Evolutionary conservation across 2,329 filamentous ascomycete species (phyloP).

Genomic region (Tolypocladium amazonense): DNA sequence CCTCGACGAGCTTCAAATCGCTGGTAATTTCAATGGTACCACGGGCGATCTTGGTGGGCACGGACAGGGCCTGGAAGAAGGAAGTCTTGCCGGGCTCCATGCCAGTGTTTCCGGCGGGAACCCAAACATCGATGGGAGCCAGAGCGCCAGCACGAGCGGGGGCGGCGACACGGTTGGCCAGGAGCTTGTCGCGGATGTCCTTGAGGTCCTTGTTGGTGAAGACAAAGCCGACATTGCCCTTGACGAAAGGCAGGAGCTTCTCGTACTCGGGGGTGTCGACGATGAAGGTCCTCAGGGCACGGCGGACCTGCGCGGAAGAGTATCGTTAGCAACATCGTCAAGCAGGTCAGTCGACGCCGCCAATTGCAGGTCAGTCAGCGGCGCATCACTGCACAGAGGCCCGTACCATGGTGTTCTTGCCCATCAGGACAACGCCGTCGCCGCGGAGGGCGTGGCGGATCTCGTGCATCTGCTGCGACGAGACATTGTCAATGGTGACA

Average conservation of each 20-base stretch:
- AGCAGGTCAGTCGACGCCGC: too few species aligned
- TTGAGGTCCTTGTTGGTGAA: constrained; percentile 98
- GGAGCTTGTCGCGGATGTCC: constrained; percentile 83
- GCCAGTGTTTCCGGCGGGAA: constrained; percentile 98
- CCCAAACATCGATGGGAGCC: constrained; percentile 84
- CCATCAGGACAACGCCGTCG: constrained; percentile 94
- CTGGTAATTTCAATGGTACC: constrained; percentile 99
- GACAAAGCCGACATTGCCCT: constrained; percentile 98
- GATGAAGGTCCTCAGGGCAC: constrained; percentile 93
- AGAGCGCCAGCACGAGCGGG: constrained; percentile 96
- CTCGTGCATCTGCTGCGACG: constrained; percentile 99
- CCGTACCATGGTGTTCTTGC: constrained; percentile 98
- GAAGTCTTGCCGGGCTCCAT: constrained; percentile 99
- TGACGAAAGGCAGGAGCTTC: constrained; percentile 90
- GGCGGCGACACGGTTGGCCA: constrained; percentile 93
- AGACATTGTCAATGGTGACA: constrained; percentile 97
- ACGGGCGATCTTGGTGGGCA: constrained; percentile 99
- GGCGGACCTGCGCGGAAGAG: constrained; percentile 56
- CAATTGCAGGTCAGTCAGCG: not conserved
- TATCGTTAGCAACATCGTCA: constrained; percentile 7
- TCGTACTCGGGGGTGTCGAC: constrained; percentile 91
- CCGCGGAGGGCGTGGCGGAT: constrained; percentile 87
- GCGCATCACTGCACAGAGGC: constrained; percentile 2
- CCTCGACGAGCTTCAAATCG: constrained; percentile 96
- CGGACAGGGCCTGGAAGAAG: constrained; percentile 99